Conservation (phyloP, 1,284 basidiomycete species). For the Microbotryomycetes sp. region DNA sequence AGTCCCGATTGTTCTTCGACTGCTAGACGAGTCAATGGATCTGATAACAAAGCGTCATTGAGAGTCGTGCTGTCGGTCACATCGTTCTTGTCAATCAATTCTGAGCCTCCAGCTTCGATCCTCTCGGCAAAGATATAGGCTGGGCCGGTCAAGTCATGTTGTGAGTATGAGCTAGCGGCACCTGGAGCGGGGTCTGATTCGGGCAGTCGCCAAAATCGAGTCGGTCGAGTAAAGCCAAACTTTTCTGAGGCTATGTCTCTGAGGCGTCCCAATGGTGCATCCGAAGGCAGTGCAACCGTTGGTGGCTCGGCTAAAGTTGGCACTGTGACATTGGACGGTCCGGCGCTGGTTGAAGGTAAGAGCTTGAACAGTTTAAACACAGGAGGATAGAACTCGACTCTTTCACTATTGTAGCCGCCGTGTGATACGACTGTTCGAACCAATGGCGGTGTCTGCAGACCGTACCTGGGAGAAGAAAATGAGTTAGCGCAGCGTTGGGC, state of each 20-base stretch:
- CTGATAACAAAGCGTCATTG: conserved; percentile 34
- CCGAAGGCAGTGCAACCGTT: conserved; percentile 32
- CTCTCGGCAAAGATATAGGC: conserved; percentile 31
- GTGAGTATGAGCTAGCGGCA: conserved; percentile 1
- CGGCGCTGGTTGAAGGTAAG: conserved; percentile 35
- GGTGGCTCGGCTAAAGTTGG: conserved; percentile 18
- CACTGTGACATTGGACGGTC: conserved; percentile 7
- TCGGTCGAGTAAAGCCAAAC: conserved; percentile 8
- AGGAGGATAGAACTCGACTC: conserved; percentile 71
- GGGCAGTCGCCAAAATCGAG: conserved; percentile 24
- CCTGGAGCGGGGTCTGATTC: conserved; percentile 4
- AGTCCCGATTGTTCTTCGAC: conserved; percentile 37
- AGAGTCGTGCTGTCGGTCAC: conserved; percentile 34
- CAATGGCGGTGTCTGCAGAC: conserved; percentile 52
- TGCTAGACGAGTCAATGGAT: conserved; percentile 32
- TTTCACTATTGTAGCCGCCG: conserved; percentile 7
- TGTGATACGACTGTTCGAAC: conserved; percentile 59
- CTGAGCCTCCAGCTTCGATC: conserved; percentile 32
- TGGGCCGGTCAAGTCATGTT: conserved; percentile 18
- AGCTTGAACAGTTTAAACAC: conserved; percentile 55
- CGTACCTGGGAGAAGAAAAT: conserved; percentile 60
- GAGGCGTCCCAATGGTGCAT: conserved; percentile 33
- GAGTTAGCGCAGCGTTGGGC: too few species aligned
- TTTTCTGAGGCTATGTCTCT: conserved; percentile 32
- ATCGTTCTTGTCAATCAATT: conserved; percentile 31